Percentiles rank a stretch among this genome's conserved stretches.
Evolutionary conservation across 805 yeast species (phyloP).

Genomic region (Barnettozyma sp.): DNA sequence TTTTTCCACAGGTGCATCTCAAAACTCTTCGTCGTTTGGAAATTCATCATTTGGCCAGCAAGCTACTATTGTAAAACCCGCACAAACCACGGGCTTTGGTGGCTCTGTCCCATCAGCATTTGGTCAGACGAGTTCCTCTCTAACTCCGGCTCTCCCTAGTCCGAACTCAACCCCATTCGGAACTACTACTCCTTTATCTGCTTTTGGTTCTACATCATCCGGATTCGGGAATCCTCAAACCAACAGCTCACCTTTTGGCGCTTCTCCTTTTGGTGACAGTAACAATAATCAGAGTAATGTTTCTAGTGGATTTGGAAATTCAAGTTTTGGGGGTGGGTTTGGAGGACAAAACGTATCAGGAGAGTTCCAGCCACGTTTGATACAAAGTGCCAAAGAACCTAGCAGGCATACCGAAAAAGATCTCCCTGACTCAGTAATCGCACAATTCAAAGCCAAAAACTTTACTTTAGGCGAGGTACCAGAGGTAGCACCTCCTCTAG

Average conservation of each 20-base stretch:
- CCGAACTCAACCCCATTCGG: slow-evolving; percentile 3
- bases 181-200: slow-evolving; percentile 11
- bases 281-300: too few species aligned
- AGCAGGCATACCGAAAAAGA: slow-evolving; percentile 29
- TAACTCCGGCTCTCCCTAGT: too few species aligned
- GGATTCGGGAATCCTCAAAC: slow-evolving; percentile 3
- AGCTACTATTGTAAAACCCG: too few species aligned
- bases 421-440: slow-evolving; percentile 36
- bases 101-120: too few species aligned
- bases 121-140: too few species aligned
- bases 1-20: slow-evolving; percentile 8
- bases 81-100: too few species aligned
- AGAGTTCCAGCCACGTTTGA: slow-evolving; percentile 19
- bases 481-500: slow-evolving; percentile 63
- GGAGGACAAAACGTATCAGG: slow-evolving; percentile 7
- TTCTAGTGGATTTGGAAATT: slow-evolving; percentile 12
- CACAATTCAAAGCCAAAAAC: slow-evolving; percentile 38
- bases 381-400: slow-evolving; percentile 30
- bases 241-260: slow-evolving; percentile 4
- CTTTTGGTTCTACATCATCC: slow-evolving; percentile 13
- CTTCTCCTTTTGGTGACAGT: slow-evolving; percentile 12
- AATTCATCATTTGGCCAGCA: slow-evolving; percentile 21
- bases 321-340: neutral
- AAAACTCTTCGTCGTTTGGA: too few species aligned
- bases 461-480: slow-evolving; percentile 65